These are phyloP conservation scores for Thermothielavioides terrestris DNA, from an alignment of 495 filamentous ascomycete genomes.

Conservation along the genomic window DNA sequence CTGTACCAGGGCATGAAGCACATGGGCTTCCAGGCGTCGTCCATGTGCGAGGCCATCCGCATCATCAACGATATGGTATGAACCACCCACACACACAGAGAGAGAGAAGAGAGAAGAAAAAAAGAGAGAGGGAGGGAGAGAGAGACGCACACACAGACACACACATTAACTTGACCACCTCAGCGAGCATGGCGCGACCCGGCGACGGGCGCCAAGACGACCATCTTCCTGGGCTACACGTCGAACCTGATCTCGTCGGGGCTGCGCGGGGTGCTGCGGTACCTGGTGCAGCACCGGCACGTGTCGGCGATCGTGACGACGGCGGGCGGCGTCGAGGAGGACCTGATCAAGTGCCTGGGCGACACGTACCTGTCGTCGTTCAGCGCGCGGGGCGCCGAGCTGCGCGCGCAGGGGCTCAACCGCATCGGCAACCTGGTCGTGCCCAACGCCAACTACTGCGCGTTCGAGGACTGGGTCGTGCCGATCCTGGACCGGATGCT, in stretches of 20 bases:
- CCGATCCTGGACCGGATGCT: slow-evolving; percentile 88
- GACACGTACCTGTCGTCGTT: slow-evolving; percentile 90
- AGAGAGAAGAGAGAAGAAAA: too few relatives aligned
- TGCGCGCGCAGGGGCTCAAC: slow-evolving; percentile 79
- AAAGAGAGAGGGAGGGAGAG: too few relatives aligned
- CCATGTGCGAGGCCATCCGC: slow-evolving; percentile 70
- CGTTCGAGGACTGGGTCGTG: slow-evolving; percentile 94
- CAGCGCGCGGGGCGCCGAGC: slow-evolving; percentile 57
- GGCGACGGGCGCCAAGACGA: slow-evolving; percentile 63
- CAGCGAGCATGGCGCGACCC: slow-evolving; percentile 70
- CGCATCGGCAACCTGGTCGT: slow-evolving; percentile 95
- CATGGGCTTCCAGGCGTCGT: slow-evolving; percentile 90
- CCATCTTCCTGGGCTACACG: slow-evolving; percentile 95
- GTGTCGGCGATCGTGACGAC: slow-evolving; percentile 90
- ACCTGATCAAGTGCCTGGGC: slow-evolving; percentile 94
- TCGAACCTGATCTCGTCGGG: slow-evolving; percentile 96
- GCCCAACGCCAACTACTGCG: slow-evolving; percentile 92
- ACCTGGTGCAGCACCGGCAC: slow-evolving; percentile 83
- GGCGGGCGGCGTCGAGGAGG: slow-evolving; percentile 94
- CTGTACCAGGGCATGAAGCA: slow-evolving; percentile 70
- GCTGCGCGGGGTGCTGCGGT: slow-evolving; percentile 81
- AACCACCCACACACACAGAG: too few relatives aligned
- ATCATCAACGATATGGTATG: slow-evolving; percentile 94
- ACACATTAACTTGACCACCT: slow-evolving; percentile 7
- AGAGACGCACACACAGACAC: too few relatives aligned